Conservation (phyloP, 2,329 filamentous ascomycete species). For the Colletotrichum chlorophyti region DNA sequence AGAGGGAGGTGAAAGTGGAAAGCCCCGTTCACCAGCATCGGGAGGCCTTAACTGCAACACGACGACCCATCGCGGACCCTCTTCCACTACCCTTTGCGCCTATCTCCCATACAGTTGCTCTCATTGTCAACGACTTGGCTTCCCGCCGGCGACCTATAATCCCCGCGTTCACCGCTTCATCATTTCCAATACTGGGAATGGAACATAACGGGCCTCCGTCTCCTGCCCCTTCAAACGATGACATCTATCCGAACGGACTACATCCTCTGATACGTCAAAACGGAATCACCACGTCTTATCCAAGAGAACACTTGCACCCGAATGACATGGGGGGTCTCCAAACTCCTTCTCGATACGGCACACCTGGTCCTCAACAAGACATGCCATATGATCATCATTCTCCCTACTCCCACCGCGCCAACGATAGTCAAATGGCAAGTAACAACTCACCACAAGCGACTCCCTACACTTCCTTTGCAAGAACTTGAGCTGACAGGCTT, state of each 20-base stretch:
- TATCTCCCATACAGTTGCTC: too few species aligned
- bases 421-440: conserved; percentile 27
- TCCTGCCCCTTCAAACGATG: conserved; percentile 49
- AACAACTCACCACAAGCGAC: too few species aligned
- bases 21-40: too few species aligned
- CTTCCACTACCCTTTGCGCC: too few species aligned
- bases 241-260: conserved; percentile 47
- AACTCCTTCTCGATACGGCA: conserved; percentile 45
- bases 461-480: background rate
- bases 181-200: conserved; percentile 36
- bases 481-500: background rate
- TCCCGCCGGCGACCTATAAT: background rate
- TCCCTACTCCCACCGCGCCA: conserved; percentile 36
- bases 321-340: conserved; percentile 40
- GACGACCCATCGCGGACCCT: too few species aligned
- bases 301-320: conserved; percentile 35
- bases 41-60: background rate
- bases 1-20: background rate
- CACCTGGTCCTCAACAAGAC: conserved; percentile 41
- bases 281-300: conserved; percentile 37
- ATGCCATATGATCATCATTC: conserved; percentile 37
- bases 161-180: background rate
- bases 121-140: background rate
- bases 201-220: conserved; percentile 49
- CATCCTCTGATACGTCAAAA: conserved; percentile 54